Evolutionary conservation across 2,329 filamentous ascomycete genomes (phyloP).

Genomic region (Nigrospora sphaerica): DNA sequence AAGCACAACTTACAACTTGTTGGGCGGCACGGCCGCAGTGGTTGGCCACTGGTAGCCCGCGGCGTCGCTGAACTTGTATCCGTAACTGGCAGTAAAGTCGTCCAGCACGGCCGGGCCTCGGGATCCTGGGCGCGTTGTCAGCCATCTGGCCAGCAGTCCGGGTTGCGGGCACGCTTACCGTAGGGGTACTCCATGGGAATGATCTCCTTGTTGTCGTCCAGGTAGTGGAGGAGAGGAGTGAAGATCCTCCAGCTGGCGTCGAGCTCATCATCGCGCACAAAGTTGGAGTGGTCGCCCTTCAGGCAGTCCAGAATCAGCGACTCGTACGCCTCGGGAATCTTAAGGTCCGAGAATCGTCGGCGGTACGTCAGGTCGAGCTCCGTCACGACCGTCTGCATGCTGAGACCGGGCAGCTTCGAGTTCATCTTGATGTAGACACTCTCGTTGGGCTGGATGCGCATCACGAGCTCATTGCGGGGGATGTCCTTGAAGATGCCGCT

Average conservation of each 20-base stretch:
- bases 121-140: slow-evolving; percentile 58
- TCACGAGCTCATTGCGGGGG: slow-evolving; percentile 96
- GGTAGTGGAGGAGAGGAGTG: slow-evolving; percentile 92
- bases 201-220: slow-evolving; percentile 99
- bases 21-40: slow-evolving; percentile 58
- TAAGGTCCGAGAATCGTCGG: slow-evolving; percentile 95
- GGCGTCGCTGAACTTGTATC: slow-evolving; percentile 97
- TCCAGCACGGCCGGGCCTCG: slow-evolving; percentile 93
- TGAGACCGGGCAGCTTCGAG: slow-evolving; percentile 95
- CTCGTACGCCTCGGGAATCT: slow-evolving; percentile 99
- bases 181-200: slow-evolving; percentile 99
- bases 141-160: slow-evolving; percentile 5
- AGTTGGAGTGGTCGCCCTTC: slow-evolving; percentile 99
- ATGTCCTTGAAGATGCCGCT: slow-evolving; percentile 99
- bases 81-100: slow-evolving; percentile 96
- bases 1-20: slow-evolving; percentile 66
- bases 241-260: slow-evolving; percentile 99
- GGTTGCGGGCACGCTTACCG: slow-evolving; percentile 50
- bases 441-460: slow-evolving; percentile 98
- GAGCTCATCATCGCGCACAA: slow-evolving; percentile 92
- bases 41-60: slow-evolving; percentile 94
- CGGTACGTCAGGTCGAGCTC: slow-evolving; percentile 98
- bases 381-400: slow-evolving; percentile 98
- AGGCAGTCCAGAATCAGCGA: slow-evolving; percentile 94
- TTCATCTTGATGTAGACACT: slow-evolving; percentile 99